These are phyloP conservation scores for Yamadazyma akitaensis DNA, from an alignment of 805 yeast species.

Conservation along the genomic window DNA sequence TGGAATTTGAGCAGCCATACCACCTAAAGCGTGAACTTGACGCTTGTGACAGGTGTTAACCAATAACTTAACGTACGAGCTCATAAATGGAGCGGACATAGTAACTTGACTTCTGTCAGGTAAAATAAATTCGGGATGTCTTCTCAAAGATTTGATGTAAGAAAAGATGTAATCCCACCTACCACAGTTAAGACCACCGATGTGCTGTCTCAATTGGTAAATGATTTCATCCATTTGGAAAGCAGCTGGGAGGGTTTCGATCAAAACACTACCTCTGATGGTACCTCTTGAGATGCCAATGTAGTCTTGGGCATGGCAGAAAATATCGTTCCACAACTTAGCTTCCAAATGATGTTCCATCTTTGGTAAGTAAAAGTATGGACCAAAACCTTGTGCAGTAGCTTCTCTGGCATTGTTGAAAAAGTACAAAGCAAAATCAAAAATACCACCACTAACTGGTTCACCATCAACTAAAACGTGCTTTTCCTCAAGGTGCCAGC, in stretches of 20 bases:
- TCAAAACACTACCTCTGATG: constrained; percentile 75
- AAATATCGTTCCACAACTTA: constrained; percentile 77
- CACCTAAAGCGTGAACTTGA: constrained; percentile 85
- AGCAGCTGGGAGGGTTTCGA: constrained; percentile 82
- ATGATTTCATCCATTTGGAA: constrained; percentile 85
- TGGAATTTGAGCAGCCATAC: constrained; percentile 88
- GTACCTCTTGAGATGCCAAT: constrained; percentile 70
- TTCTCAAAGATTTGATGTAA: constrained; percentile 71
- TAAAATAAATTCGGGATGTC: constrained; percentile 59
- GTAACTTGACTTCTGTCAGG: constrained; percentile 82
- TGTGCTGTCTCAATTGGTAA: constrained; percentile 72
- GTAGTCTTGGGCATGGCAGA: constrained; percentile 71
- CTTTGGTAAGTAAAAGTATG: constrained; percentile 79
- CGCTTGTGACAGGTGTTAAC: constrained; percentile 73
- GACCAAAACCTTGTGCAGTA: constrained; percentile 66
- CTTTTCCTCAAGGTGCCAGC: constrained; percentile 80
- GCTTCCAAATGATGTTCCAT: constrained; percentile 87
- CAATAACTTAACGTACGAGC: constrained; percentile 68
- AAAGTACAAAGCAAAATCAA: constrained; percentile 77
- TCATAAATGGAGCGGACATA: constrained; percentile 80
- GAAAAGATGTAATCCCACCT: constrained; percentile 88
- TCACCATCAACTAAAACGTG: constrained; percentile 71
- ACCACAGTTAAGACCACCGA: constrained; percentile 82
- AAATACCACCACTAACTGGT: constrained; percentile 72
- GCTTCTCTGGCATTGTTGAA: constrained; percentile 68